Conservation (phyloP, 2,329 filamentous ascomycete species). For the Epichloe amarillans region DNA sequence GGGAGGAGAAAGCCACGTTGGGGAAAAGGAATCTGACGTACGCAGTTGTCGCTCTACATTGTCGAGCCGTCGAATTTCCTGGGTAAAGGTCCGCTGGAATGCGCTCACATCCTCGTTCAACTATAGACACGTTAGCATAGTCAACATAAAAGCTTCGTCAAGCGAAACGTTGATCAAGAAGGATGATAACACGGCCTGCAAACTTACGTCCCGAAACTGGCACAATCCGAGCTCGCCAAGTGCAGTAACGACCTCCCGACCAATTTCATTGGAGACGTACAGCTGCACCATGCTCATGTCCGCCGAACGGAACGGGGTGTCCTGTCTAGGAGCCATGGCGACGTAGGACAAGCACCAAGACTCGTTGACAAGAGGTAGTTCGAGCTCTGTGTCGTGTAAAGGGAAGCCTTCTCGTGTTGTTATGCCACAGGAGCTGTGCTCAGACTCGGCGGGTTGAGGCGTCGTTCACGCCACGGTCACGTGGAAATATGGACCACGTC, state of each 20-base stretch:
- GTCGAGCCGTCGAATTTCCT: slow-evolving; percentile 92
- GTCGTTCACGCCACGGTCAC: slow-evolving; percentile 16
- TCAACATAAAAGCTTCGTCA: neutral
- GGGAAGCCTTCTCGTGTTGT: slow-evolving; percentile 13
- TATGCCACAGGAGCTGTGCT: slow-evolving; percentile 12
- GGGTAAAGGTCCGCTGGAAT: slow-evolving; percentile 94
- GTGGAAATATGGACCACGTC: slow-evolving; percentile 10
- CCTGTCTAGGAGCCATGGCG: slow-evolving; percentile 53
- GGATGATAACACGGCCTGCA: slow-evolving; percentile 3
- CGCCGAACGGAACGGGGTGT: slow-evolving; percentile 98
- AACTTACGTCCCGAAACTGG: slow-evolving; percentile 87
- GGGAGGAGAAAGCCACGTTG: slow-evolving; percentile 1
- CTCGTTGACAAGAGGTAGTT: slow-evolving; percentile 16
- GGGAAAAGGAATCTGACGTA: slow-evolving; percentile 34
- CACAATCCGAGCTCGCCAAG: slow-evolving; percentile 91
- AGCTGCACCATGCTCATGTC: slow-evolving; percentile 99
- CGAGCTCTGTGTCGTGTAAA: slow-evolving; percentile 12
- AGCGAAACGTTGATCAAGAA: neutral
- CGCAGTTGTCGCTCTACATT: slow-evolving; percentile 96
- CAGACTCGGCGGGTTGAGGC: slow-evolving; percentile 11
- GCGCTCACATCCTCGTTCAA: slow-evolving; percentile 86
- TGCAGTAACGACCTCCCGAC: slow-evolving; percentile 91
- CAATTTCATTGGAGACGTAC: slow-evolving; percentile 98
- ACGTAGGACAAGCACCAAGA: slow-evolving; percentile 18
- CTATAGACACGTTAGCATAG: slow-evolving; percentile 31